Percentiles rank a stretch among this genome's conserved stretches.
phyloP scores from a whole-genome alignment of 768 basidiomycete species.

The Podaxis sp. region DNA sequence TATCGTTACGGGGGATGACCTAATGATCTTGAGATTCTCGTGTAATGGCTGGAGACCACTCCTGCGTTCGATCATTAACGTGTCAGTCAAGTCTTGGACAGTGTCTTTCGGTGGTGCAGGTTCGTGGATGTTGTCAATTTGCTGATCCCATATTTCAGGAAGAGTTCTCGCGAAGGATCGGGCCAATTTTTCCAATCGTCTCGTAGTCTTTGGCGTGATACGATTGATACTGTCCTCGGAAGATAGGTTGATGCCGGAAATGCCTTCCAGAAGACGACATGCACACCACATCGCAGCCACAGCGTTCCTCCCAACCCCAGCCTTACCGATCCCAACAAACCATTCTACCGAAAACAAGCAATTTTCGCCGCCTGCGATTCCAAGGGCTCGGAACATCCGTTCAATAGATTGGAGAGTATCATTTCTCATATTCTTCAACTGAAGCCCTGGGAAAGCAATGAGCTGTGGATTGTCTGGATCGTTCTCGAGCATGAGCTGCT shows the following conservation, averaged over 20 bases:
- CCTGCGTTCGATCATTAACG: constrained; percentile 49
- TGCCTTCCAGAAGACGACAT: constrained; percentile 72
- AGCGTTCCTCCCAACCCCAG: constrained; percentile 43
- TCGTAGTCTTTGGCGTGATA: constrained; percentile 37
- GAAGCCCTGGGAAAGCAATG: constrained; percentile 57
- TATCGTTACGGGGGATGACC: constrained; percentile 24
- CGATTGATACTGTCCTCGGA: constrained; percentile 25
- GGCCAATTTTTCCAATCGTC: constrained; percentile 61
- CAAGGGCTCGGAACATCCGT: constrained; percentile 73
- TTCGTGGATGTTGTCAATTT: constrained; percentile 27
- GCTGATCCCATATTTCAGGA: constrained; percentile 70
- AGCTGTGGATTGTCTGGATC: constrained; percentile 34
- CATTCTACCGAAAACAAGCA: constrained; percentile 83
- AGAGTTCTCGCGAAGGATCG: constrained; percentile 62
- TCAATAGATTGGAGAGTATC: constrained; percentile 47
- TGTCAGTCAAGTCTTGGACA: constrained; percentile 17
- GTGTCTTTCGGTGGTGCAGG: constrained; percentile 16
- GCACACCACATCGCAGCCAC: constrained; percentile 87
- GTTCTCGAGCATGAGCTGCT: constrained; percentile 60
- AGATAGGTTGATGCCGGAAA: constrained; percentile 48
- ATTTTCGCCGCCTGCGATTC: constrained; percentile 64
- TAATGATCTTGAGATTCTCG: constrained; percentile 53
- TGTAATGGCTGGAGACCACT: constrained; percentile 67
- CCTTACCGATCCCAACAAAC: constrained; percentile 59
- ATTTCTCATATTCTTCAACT: constrained; percentile 57